These are phyloP conservation scores for Yamadazyma friedrichii DNA, from an alignment of 1,139 yeast species.

Conservation along the genomic window DNA sequence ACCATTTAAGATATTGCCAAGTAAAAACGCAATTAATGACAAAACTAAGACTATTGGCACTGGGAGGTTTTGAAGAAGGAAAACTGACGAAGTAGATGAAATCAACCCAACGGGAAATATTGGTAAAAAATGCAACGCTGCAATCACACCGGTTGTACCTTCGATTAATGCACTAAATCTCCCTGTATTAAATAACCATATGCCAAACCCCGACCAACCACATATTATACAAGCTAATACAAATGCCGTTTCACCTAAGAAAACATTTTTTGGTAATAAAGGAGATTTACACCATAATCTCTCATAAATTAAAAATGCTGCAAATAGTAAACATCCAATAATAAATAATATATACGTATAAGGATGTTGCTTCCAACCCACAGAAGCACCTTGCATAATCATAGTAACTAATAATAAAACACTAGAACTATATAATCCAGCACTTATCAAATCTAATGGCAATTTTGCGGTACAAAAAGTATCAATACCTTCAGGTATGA, in stretches of 20 bases:
- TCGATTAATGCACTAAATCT: constrained; percentile 34
- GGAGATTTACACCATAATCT: constrained; percentile 32
- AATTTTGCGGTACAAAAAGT: not conserved
- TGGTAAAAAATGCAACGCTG: constrained; percentile 41
- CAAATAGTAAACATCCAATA: constrained; percentile 38
- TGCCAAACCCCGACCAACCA: constrained; percentile 60
- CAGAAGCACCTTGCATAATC: constrained; percentile 59
- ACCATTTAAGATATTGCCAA: constrained; percentile 15
- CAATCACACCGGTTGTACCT: constrained; percentile 28
- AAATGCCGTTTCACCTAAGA: constrained; percentile 29
- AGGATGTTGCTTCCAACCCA: constrained; percentile 46
- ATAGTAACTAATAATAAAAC: constrained; percentile 39
- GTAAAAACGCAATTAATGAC: constrained; percentile 8
- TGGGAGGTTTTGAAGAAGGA: constrained; percentile 1
- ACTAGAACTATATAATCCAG: constrained; percentile 26
- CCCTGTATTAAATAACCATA: constrained; percentile 49
- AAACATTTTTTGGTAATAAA: not conserved
- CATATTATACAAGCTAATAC: constrained; percentile 46
- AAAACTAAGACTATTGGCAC: constrained; percentile 1
- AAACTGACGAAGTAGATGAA: not conserved
- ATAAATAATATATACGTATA: constrained; percentile 49
- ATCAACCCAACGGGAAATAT: constrained; percentile 3
- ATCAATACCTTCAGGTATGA: constrained; percentile 4
- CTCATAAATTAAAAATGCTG: constrained; percentile 22
- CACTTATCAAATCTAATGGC: constrained; percentile 14